Conservation (phyloP, 768 basidiomycete species). For the Leccinum subtestaceum region DNA sequence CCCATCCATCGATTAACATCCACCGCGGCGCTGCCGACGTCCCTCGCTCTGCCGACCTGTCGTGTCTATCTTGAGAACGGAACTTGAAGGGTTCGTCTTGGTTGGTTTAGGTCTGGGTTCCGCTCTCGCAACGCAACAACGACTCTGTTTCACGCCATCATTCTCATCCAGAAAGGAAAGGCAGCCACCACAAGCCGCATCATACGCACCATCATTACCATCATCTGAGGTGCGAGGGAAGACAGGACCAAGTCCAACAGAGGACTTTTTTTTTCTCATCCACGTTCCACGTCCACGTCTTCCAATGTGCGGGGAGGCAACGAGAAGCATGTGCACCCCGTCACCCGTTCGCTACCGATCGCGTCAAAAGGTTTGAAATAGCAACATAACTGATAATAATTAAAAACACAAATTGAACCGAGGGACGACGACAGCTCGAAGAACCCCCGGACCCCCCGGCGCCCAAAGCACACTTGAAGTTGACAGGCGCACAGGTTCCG, state of each 20-base stretch:
- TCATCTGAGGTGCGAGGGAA: background rate
- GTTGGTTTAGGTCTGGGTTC: background rate
- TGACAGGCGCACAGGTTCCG: background rate
- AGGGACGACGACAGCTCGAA: background rate
- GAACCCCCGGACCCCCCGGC: background rate
- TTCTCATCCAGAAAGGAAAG: background rate
- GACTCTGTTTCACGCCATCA: background rate
- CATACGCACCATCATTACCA: background rate
- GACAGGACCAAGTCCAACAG: background rate
- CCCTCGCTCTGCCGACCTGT: constrained; percentile 10
- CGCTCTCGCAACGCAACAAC: background rate
- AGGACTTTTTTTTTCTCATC: background rate
- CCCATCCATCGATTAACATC: background rate
- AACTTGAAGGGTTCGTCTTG: background rate
- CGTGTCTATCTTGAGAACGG: background rate
- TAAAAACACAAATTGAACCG: background rate
- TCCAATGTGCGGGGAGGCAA: background rate
- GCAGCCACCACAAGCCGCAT: background rate
- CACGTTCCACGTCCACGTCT: background rate
- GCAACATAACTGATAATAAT: background rate
- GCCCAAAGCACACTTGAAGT: background rate
- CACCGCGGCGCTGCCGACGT: background rate
- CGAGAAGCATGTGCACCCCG: constrained; percentile 16
- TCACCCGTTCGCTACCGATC: constrained; percentile 24
- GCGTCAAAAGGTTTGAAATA: background rate